Base-by-base conservation (phyloP, 495 filamentous ascomycete species). In the Penicillium coffeae region DNA sequence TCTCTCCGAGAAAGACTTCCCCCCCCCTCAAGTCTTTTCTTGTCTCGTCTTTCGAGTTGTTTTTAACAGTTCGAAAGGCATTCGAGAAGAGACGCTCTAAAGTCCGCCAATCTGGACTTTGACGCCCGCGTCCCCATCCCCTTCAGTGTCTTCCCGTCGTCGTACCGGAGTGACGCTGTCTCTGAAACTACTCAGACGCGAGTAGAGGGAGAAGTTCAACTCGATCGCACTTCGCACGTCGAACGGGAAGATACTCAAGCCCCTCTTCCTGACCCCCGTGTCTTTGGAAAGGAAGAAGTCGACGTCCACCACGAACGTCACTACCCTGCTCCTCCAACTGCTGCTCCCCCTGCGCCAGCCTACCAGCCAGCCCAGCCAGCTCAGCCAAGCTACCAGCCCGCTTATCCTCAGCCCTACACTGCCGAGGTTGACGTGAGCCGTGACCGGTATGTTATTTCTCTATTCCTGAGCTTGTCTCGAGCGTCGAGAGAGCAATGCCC, bases 81-180 rank as follows among this genome's bases (percentile, higher is more conserved):
- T 89, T 83, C 85, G 84, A 90, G 90, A 89, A 89, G 79, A 83
- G 81, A 82, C 84, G 82, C 81, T 81, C 76, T 68, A 72, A 83
- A 84, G 79, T 82, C 84, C 82, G 92, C 76, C 89, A 97, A 92
- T 77, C 92, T 97, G 91, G 92, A 96, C 86, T 96, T 95, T 90
- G 91, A 96, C 87, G 90, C 91, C 78, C 87, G 89, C 72, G 89
- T 97, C 73, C 92, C 92, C 76, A 94, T 97, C 74, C 92, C 92
- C 73, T 92, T 96, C 84, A 95, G 90, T 85, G 86, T 96, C 85
- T 96, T 97, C 86, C 92, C 92, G 78, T 95, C 90, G 69, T 88
- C 92, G 72, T 97, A 96, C 82, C 84, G 87, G 84, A 86, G 78
- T 80, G 88, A 93, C 83, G 81, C 82, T 81, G 86, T 83, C 80